A percentile compares a stretch with the other conserved stretches of the same genome.
Evolutionary conservation across 176 grass and related monocot genomes (phyloP).

Genomic region (Leersia perrieri): DNA sequence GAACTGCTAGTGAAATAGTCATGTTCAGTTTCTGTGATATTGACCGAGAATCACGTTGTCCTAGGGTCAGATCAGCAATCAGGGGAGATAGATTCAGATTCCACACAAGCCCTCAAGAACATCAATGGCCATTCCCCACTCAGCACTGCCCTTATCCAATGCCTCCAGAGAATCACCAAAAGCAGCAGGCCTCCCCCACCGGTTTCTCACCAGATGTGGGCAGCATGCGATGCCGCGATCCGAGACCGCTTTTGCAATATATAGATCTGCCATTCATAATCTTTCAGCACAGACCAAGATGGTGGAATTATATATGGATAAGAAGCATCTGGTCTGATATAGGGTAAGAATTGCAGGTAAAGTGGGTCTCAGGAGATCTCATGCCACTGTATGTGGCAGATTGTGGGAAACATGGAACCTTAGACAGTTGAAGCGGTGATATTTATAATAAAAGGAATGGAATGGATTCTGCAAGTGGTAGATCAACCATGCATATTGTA

Average conservation of each 20-base stretch:
- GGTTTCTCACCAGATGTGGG: neutral
- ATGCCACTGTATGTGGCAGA: neutral
- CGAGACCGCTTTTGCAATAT: conserved; percentile 16
- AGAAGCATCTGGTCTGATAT: conserved; percentile 22
- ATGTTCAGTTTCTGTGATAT: neutral
- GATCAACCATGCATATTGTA: conserved; percentile 7
- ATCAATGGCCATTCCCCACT: neutral
- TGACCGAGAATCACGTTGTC: neutral
- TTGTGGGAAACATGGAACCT: neutral
- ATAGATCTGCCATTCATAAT: conserved; percentile 2
- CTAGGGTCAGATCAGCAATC: neutral
- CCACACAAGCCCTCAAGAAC: neutral
- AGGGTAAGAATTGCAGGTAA: conserved; percentile 9
- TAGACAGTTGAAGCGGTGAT: neutral
- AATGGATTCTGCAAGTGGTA: neutral
- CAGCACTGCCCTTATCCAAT: conserved; percentile 8
- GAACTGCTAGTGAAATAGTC: neutral
- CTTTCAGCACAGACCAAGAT: conserved; percentile 12
- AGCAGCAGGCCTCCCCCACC: neutral
- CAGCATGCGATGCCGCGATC: conserved; percentile 35
- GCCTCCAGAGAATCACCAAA: conserved; percentile 18
- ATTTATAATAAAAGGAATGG: neutral
- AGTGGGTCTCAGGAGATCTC: neutral
- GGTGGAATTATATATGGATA: conserved; percentile 34
- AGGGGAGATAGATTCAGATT: neutral